Evolutionary conservation across 2,329 filamentous ascomycete species (phyloP).

Genomic region (Penicillium sp.): DNA sequence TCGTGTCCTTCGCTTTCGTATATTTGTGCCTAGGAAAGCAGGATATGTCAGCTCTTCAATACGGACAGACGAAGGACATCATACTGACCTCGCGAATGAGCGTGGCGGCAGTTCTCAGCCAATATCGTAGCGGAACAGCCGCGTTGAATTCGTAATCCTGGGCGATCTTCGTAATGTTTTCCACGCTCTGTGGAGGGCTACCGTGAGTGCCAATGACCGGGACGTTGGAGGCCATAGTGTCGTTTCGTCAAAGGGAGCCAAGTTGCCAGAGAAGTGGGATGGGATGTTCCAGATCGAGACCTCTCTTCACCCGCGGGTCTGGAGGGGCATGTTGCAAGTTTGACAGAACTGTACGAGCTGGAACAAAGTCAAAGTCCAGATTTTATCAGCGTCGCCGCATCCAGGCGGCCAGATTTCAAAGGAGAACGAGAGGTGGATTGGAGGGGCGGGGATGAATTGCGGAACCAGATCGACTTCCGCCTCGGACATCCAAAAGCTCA

Average conservation of each 20-base stretch:
- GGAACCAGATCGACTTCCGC: conserved; percentile 15
- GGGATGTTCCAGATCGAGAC: conserved; percentile 5
- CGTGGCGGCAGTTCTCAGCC: conserved; percentile 73
- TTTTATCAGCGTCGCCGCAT: conserved; percentile 19
- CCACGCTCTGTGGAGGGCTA: conserved; percentile 61
- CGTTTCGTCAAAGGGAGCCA: not conserved
- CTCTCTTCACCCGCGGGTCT: conserved; percentile 12
- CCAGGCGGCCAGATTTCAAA: conserved; percentile 15
- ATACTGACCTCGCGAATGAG: conserved; percentile 69
- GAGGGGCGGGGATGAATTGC: conserved; percentile 8
- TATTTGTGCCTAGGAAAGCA: conserved; percentile 61
- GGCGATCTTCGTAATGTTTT: conserved; percentile 71
- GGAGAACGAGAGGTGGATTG: not conserved
- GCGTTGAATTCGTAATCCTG: conserved; percentile 76
- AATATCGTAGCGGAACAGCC: conserved; percentile 70
- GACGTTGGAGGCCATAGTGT: conserved; percentile 24
- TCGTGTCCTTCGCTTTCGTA: conserved; percentile 83
- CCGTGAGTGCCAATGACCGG: conserved; percentile 31
- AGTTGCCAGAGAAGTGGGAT: conserved; percentile 1
- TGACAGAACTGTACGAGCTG: conserved; percentile 14
- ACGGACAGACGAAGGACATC: not conserved
- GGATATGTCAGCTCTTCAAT: not conserved
- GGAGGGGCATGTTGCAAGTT: conserved; percentile 16
- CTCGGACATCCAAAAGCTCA: not conserved
- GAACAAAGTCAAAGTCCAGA: conserved; percentile 16